These are phyloP conservation scores for Phyllosticta ampelicida DNA, from an alignment of 2,329 filamentous ascomycete genomes.

Conservation along the genomic window DNA sequence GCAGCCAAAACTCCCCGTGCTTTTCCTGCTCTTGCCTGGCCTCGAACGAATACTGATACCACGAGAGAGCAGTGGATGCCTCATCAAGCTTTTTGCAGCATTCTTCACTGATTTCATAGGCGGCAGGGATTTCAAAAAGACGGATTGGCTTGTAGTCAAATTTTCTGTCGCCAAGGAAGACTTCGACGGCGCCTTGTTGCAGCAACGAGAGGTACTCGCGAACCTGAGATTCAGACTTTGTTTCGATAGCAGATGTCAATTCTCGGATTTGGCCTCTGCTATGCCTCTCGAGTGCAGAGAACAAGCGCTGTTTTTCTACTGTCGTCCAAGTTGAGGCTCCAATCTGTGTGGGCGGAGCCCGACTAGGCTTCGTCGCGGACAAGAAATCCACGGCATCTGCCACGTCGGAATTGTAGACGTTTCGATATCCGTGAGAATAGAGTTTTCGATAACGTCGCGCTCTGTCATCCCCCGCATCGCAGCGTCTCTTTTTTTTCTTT, in stretches of 20 bases:
- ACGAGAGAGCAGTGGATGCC: constrained; percentile 54
- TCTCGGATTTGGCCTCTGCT: constrained; percentile 52
- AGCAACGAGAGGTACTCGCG: constrained; percentile 58
- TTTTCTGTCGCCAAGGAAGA: constrained; percentile 11
- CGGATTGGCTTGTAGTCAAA: neutral
- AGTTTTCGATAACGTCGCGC: constrained; percentile 24
- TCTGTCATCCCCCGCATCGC: constrained; percentile 11
- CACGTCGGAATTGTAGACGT: constrained; percentile 24
- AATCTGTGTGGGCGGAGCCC: constrained; percentile 25
- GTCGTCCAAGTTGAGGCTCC: constrained; percentile 61
- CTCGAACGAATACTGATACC: constrained; percentile 54
- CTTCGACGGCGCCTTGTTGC: constrained; percentile 35
- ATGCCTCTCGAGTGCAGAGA: constrained; percentile 51
- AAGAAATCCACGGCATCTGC: constrained; percentile 11
- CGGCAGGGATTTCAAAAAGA: constrained; percentile 55
- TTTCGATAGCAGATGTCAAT: constrained; percentile 53
- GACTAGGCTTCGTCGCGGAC: neutral
- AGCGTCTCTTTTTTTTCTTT: neutral
- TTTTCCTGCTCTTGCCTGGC: constrained; percentile 46
- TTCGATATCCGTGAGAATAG: constrained; percentile 36
- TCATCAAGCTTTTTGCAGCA: constrained; percentile 57
- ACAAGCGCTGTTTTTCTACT: constrained; percentile 61
- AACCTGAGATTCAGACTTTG: constrained; percentile 67
- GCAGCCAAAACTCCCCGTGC: constrained; percentile 57
- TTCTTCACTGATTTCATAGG: constrained; percentile 57